Conservation (phyloP, 495 filamentous ascomycete genomes). For the Astrothelium subdiscretum region DNA sequence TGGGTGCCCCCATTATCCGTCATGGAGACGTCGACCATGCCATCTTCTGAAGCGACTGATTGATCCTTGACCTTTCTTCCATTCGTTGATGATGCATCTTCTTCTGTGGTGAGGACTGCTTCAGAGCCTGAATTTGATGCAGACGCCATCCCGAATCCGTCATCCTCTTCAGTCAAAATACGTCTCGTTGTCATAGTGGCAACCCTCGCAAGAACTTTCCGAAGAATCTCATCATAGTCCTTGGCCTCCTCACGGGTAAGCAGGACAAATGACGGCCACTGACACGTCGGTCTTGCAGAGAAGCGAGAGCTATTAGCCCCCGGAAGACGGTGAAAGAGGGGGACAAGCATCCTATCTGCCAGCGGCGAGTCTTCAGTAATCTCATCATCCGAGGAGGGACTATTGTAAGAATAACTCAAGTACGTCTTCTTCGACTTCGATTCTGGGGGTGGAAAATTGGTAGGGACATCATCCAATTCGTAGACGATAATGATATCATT, state of each 20-base stretch:
- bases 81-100: conserved; percentile 58
- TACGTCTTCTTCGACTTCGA: conserved; percentile 35
- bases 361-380: conserved; percentile 47
- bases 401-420: conserved; percentile 30
- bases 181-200: conserved; percentile 50
- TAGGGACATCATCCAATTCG: conserved; percentile 69
- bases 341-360: conserved; percentile 62
- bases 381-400: conserved; percentile 43
- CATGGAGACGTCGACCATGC: conserved; percentile 85
- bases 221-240: conserved; percentile 47
- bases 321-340: conserved; percentile 59
- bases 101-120: conserved; percentile 56
- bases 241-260: conserved; percentile 50
- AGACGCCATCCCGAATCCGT: background rate
- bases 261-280: conserved; percentile 46
- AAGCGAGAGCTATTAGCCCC: background rate
- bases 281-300: conserved; percentile 32
- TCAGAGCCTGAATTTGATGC: conserved; percentile 44
- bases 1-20: conserved; percentile 39
- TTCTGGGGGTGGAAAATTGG: conserved; percentile 53
- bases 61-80: conserved; percentile 58
- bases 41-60: conserved; percentile 82
- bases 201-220: conserved; percentile 47
- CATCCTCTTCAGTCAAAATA: conserved; percentile 41
- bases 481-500: conserved; percentile 61